phyloP scores from a whole-genome alignment of 352 stramenopile genomes.

The Phytophthora tentaculata region DNA sequence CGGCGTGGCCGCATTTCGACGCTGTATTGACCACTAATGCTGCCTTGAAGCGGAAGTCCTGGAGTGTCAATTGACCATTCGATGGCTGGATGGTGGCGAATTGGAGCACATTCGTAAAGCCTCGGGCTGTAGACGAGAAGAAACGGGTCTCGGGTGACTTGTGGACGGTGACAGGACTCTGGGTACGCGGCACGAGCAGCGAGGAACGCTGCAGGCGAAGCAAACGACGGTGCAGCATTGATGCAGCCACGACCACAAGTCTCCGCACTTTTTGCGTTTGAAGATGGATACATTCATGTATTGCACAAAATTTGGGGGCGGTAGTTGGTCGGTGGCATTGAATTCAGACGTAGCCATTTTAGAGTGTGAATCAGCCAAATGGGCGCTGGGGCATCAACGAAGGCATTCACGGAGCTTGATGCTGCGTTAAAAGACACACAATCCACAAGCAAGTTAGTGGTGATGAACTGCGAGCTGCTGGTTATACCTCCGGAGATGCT shows the following conservation, averaged over 20 bases:
- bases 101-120: constrained; percentile 48
- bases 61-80: constrained; percentile 34
- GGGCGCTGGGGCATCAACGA: constrained; percentile 45
- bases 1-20: constrained; percentile 57
- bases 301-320: not conserved
- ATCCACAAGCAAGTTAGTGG: constrained; percentile 27
- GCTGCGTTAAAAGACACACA: constrained; percentile 31
- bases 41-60: constrained; percentile 49
- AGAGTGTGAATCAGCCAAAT: constrained; percentile 11
- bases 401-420: constrained; percentile 47
- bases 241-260: constrained; percentile 19
- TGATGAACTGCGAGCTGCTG: constrained; percentile 45
- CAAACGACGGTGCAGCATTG: constrained; percentile 7
- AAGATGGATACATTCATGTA: not conserved
- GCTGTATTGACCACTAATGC: constrained; percentile 78
- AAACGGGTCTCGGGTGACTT: not conserved
- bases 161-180: not conserved
- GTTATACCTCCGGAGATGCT: constrained; percentile 52
- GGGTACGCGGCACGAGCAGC: constrained; percentile 5
- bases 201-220: constrained; percentile 8
- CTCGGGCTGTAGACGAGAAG: constrained; percentile 30
- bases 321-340: not conserved
- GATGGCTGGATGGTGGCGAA: constrained; percentile 55
- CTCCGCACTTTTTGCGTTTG: not conserved
- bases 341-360: not conserved